These are phyloP conservation scores for Planoprotostelium fungivorum DNA, from an alignment of 78 protist genomes.

Conservation along the genomic window DNA sequence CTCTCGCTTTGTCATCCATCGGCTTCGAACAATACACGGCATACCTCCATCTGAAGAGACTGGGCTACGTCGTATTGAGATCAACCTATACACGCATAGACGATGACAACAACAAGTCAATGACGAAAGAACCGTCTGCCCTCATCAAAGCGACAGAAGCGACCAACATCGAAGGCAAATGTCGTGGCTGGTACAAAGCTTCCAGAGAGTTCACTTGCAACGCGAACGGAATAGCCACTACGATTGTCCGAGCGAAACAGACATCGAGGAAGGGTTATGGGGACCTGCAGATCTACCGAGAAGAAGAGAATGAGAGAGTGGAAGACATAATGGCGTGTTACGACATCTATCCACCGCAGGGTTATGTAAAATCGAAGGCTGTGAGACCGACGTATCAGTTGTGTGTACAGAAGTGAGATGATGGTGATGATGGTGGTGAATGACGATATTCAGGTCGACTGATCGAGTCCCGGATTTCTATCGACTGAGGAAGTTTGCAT, in stretches of 20 bases:
- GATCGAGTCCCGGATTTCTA: background rate
- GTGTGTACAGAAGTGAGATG: background rate
- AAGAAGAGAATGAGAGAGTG: background rate
- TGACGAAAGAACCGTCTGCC: background rate
- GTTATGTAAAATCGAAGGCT: background rate
- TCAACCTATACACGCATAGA: background rate
- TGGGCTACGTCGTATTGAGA: background rate
- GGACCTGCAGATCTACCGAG: too few species aligned
- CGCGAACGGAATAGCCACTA: background rate
- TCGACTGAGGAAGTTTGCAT: background rate
- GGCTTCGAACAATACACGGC: background rate
- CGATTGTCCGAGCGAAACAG: background rate
- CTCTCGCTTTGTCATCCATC: background rate
- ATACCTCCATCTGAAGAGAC: background rate
- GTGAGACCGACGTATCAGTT: background rate
- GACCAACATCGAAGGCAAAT: background rate
- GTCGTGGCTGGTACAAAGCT: background rate
- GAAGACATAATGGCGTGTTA: background rate
- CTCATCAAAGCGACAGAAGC: background rate
- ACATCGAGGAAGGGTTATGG: background rate
- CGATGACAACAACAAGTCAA: background rate
- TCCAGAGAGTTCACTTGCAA: background rate
- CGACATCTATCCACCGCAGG: background rate
- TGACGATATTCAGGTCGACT: background rate
- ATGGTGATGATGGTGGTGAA: background rate